phyloP scores from a whole-genome alignment of 2,329 filamentous ascomycete genomes.

The Paecilomyces sp. region DNA sequence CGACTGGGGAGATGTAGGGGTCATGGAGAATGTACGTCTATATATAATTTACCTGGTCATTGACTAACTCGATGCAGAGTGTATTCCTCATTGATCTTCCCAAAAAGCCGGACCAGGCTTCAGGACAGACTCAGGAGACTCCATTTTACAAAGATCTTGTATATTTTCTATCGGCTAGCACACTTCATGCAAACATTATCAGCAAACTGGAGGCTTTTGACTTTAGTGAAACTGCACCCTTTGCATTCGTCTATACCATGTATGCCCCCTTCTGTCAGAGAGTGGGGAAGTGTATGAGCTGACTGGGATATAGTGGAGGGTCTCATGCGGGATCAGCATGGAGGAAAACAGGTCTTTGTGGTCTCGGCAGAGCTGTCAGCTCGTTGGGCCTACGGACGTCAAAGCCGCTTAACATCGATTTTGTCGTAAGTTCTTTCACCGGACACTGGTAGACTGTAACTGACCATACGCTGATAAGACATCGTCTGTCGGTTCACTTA shows the following conservation, averaged over 20 bases:
- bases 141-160: slow-evolving; percentile 63
- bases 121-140: slow-evolving; percentile 26
- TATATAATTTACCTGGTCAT: neutral
- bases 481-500: slow-evolving; percentile 75
- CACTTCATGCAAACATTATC: slow-evolving; percentile 57
- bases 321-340: slow-evolving; percentile 45
- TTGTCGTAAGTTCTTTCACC: slow-evolving; percentile 49
- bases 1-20: slow-evolving; percentile 75
- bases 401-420: slow-evolving; percentile 60
- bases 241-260: slow-evolving; percentile 84
- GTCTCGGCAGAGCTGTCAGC: slow-evolving; percentile 61
- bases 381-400: slow-evolving; percentile 54
- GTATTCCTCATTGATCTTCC: slow-evolving; percentile 93
- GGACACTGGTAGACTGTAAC: slow-evolving; percentile 3
- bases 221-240: slow-evolving; percentile 62
- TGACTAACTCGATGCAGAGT: slow-evolving; percentile 42
- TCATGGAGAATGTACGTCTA: slow-evolving; percentile 70
- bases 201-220: slow-evolving; percentile 70
- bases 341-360: slow-evolving; percentile 61
- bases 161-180: slow-evolving; percentile 62
- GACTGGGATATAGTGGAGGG: slow-evolving; percentile 43
- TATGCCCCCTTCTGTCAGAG: slow-evolving; percentile 37
- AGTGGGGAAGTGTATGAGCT: slow-evolving; percentile 3
- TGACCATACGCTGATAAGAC: slow-evolving; percentile 41
- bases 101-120: slow-evolving; percentile 23